Base-by-base conservation (phyloP, 31 red algal species). In the Asparagopsis taxiformis region DNA sequence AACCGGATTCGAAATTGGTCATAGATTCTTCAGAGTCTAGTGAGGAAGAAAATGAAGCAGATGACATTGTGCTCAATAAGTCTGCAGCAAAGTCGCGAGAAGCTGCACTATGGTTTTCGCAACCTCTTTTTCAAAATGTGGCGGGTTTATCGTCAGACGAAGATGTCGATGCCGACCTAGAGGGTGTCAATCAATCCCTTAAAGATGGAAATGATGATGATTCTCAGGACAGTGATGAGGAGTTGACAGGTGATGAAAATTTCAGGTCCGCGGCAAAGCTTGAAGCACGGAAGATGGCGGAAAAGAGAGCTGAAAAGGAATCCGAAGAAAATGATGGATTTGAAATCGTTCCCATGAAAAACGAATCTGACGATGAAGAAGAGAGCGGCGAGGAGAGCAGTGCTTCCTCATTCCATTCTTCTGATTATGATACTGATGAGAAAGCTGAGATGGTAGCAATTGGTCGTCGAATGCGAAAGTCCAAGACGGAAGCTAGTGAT, bases 381-480 rank as follows among this genome's bases (percentile, higher is more conserved):
- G 59, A 72, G 0, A 36, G 51, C 51, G 61, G 60, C n/a, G 68
- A 44, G 0, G 87, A 69, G 7, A 55, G 44, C 21, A 78, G 68
- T 41, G 75, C 52, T 25, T 79, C 80, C 1, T 80, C 81, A 1
- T 85, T 86, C 49, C 74, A 93, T 55, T 82, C 89, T 31, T 79
- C 80, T 21, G 81, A 85, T 41, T 80, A 86, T 41, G 84, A 89
- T 48, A 80, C 80, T 30, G 88, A 92, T 34, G 88, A 91, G 44
- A 88, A 79, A 34, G 89, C 95, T 49, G 78, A 88, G 62, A 80
- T 94, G 74, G 69, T 85, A 64, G 91, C 95, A 1, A 84, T 94
- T 41, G 95, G 83, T 10, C 59, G 43, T 16, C 31, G 63, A 24
- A 97, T 97, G 87, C 62, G 73, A 15, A 72, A 70, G 48, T 86